These are phyloP conservation scores for Eutrema yunnanense DNA, from an alignment of 345 rosid genomes.

Conservation along the genomic window DNA sequence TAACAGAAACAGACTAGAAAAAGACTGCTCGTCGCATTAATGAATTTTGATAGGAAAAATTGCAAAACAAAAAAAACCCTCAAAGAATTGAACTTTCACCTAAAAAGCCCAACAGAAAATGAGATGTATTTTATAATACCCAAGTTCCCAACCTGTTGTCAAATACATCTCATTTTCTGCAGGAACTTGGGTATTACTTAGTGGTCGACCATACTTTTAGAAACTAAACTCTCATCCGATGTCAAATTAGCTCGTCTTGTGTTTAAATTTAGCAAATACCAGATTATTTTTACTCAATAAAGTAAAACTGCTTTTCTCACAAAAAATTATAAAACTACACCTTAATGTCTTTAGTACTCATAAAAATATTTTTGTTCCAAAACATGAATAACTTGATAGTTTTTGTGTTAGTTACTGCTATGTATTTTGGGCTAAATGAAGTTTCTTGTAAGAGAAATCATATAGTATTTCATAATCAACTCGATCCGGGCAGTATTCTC, in stretches of 20 bases:
- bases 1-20: no score
- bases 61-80: no score
- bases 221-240: background rate
- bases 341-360: background rate
- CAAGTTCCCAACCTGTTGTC: no score
- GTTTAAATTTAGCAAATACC: background rate
- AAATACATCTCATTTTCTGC: no score
- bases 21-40: no score
- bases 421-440: background rate
- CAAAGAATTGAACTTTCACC: no score
- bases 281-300: background rate
- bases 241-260: background rate
- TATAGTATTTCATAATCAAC: background rate
- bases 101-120: no score
- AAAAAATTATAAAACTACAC: background rate
- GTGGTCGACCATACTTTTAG: background rate
- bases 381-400: background rate
- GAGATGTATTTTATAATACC: no score
- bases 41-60: no score
- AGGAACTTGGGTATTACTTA: no score
- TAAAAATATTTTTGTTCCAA: background rate
- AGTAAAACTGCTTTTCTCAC: background rate
- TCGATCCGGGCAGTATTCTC: background rate
- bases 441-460: constrained; percentile 2
- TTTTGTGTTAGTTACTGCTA: background rate